Evolutionary conservation across 163 green algal species (phyloP).

Genomic region (Scenedesmus sp.): DNA sequence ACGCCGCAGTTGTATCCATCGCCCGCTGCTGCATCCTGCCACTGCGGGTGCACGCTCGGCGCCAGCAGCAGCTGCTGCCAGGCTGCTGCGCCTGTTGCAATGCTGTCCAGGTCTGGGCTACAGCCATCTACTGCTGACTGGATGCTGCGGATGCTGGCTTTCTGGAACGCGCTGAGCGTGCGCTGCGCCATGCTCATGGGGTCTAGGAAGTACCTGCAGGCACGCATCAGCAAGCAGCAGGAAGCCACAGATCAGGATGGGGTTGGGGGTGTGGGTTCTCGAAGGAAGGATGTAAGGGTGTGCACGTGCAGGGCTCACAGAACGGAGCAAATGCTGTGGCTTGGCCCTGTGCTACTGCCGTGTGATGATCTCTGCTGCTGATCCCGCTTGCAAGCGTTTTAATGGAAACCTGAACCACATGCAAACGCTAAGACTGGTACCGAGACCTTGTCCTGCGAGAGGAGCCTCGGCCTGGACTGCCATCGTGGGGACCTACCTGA

Average conservation of each 20-base stretch:
- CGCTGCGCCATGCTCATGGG: slow-evolving; percentile 7
- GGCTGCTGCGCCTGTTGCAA: neutral
- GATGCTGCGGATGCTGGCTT: slow-evolving; percentile 8
- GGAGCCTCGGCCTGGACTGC: neutral
- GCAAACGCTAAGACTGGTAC: neutral
- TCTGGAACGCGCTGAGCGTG: neutral
- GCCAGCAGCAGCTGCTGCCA: slow-evolving; percentile 1
- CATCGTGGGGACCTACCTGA: slow-evolving; percentile 4
- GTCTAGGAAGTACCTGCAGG: neutral
- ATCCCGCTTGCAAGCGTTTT: neutral
- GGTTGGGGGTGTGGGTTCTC: neutral
- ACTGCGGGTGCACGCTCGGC: neutral
- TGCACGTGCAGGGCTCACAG: neutral
- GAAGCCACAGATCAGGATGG: neutral
- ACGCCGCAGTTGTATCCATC: slow-evolving; percentile 8
- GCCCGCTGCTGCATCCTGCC: neutral
- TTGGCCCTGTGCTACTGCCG: neutral
- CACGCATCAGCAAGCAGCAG: neutral
- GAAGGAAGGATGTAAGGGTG: neutral
- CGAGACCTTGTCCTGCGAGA: neutral
- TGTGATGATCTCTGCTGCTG: neutral
- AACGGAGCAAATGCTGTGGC: neutral
- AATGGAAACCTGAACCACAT: neutral
- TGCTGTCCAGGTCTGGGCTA: neutral
- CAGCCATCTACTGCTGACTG: neutral